Percentiles rank a stretch among this genome's conserved stretches.
Evolutionary conservation across 2,329 filamentous ascomycete species (phyloP).

Genomic region (Colletotrichum plurivorum): DNA sequence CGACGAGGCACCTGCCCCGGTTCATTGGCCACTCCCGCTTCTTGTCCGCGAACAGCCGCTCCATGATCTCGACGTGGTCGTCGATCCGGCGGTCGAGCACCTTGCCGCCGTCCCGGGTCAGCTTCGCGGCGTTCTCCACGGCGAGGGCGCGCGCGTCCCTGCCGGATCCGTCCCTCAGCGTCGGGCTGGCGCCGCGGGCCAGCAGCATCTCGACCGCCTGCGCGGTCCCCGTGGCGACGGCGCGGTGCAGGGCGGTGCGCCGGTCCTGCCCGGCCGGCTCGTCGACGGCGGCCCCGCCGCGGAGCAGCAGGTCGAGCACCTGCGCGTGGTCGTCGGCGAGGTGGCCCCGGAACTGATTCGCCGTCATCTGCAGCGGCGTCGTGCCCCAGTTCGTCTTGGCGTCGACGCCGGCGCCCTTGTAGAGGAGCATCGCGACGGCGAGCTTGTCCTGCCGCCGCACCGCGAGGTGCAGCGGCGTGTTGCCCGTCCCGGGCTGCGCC

Average conservation of each 20-base stretch:
- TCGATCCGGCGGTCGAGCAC: background rate
- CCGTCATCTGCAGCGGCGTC: background rate
- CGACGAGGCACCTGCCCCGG: background rate
- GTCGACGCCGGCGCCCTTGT: no score
- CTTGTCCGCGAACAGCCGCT: background rate
- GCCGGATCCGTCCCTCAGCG: background rate
- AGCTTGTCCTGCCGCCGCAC: no score
- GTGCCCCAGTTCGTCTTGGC: background rate
- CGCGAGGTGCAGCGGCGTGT: no score
- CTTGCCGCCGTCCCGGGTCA: background rate
- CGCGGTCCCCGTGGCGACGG: background rate
- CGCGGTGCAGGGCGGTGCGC: background rate
- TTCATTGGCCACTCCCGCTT: conserved; percentile 3
- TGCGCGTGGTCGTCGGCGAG: background rate
- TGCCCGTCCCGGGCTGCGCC: no score
- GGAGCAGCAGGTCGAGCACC: background rate
- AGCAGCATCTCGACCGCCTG: conserved; percentile 1
- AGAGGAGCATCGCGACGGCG: no score
- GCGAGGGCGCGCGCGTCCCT: background rate
- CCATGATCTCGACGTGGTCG: conserved; percentile 1
- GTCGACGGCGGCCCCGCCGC: background rate
- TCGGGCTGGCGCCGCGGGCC: background rate
- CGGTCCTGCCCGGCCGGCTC: background rate
- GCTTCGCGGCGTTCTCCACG: background rate
- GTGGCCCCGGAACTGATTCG: background rate